phyloP scores from a whole-genome alignment of 371 early-diverging fungal species.

The Mortierella sp. region DNA sequence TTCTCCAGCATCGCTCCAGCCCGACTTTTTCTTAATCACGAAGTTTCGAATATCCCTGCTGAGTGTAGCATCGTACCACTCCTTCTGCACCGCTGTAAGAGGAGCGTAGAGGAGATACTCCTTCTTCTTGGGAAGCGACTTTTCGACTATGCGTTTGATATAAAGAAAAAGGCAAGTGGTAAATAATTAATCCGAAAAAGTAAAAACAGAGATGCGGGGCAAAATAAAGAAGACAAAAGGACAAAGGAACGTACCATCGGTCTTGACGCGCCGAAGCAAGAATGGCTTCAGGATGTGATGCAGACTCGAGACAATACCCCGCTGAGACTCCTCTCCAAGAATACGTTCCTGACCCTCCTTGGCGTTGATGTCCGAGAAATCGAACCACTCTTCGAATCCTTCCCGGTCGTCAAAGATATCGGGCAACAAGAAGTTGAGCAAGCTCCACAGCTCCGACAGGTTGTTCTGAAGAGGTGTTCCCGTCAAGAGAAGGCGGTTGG shows the following conservation, averaged over 20 bases:
- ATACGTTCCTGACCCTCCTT: constrained; percentile 79
- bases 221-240: background rate
- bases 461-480: constrained; percentile 98
- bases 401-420: constrained; percentile 91
- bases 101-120: constrained; percentile 92
- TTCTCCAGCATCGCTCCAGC: constrained; percentile 35
- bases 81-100: constrained; percentile 84
- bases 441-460: constrained; percentile 92
- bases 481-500: constrained; percentile 90
- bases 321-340: constrained; percentile 78
- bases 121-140: constrained; percentile 89
- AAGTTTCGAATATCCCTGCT: constrained; percentile 81
- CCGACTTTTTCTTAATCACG: constrained; percentile 70
- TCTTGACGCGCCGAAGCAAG: constrained; percentile 94
- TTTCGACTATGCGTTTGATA: constrained; percentile 75
- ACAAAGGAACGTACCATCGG: constrained; percentile 83
- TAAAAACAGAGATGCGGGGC: background rate
- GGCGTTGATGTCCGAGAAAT: constrained; percentile 81
- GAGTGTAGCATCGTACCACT: constrained; percentile 86
- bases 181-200: background rate
- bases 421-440: constrained; percentile 95
- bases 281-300: constrained; percentile 95
- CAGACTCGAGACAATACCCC: constrained; percentile 82
- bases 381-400: constrained; percentile 89
- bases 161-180: constrained; percentile 5